Conservation (phyloP, 1,284 basidiomycete genomes). For the Puccinia novopanici region DNA sequence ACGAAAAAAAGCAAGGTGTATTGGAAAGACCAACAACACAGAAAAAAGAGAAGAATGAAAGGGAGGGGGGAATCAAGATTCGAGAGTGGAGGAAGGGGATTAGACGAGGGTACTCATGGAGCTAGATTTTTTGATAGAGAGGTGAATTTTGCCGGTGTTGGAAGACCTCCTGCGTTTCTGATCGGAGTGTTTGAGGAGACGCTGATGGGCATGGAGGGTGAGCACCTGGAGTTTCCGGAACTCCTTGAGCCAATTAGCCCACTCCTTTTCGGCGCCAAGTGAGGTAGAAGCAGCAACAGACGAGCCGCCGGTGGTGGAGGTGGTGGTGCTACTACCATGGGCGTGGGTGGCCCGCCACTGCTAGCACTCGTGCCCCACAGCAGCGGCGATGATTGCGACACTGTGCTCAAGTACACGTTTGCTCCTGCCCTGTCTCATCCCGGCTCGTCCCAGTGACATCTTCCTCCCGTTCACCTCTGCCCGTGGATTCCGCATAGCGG, state of each 20-base stretch:
- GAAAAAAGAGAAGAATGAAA: neutral
- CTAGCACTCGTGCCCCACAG: neutral
- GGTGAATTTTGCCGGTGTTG: neutral
- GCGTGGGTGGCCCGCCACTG: too few relatives aligned
- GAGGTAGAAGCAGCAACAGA: too few relatives aligned
- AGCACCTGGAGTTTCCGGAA: slow-evolving; percentile 2
- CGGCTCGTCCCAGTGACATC: too few relatives aligned
- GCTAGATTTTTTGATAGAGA: slow-evolving; percentile 22
- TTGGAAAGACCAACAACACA: too few relatives aligned
- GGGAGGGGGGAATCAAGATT: neutral
- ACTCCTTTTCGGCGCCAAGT: neutral
- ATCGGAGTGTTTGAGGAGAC: neutral
- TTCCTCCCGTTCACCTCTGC: neutral
- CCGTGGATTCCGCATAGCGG: neutral
- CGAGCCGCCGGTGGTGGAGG: too few relatives aligned
- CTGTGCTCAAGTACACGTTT: slow-evolving; percentile 11
- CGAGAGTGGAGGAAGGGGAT: neutral
- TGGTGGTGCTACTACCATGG: too few relatives aligned
- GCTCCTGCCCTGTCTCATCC: neutral
- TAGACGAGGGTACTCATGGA: slow-evolving; percentile 10
- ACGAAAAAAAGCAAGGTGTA: too few relatives aligned
- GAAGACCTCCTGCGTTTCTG: slow-evolving; percentile 8
- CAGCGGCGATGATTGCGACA: neutral
- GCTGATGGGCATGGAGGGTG: neutral
- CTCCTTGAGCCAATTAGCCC: slow-evolving; percentile 22